Evolutionary conservation across 768 basidiomycete genomes (phyloP), one percentile per base, ranked within the genome.

Genomic region (Suillus subaureus): DNA sequence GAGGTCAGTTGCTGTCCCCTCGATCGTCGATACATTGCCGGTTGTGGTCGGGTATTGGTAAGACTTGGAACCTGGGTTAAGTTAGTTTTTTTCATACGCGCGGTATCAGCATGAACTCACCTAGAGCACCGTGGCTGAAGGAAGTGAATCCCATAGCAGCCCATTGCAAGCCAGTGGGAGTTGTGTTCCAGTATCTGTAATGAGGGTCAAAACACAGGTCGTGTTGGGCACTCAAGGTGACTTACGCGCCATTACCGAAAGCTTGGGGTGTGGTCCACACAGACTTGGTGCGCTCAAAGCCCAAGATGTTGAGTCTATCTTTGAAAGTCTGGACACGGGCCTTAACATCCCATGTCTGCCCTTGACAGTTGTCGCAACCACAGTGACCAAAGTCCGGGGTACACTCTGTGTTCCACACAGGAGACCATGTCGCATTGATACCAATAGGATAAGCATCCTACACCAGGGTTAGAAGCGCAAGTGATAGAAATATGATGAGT

Each of bases 251-350:
- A 64, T 81, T 82, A 23, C 90, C 90, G 70, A 93, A 89, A 0
- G 85, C 91, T 73, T 94, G 92, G 8, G 92, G 90, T 0, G 89
- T 89, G 4, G 87, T 85, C 93, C 92, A 94, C 0, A 92, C 82
- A 3, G 87, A 83, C 72, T 90, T 89, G 6, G 82, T 84, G 13
- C 85, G 78, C 66, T 87, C 86, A 83, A 87, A 89, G 0, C 89
- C 89, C 58, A 89, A 83, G 60, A 84, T 79, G 64, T 84, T 80
- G 3, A 89, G 75, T 37, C 91, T 81, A 56, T 87, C 75, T 62
- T 78, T 80, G 76, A 85, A 93, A 45, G 88, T 81, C 63, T 91
- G 89, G 79, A 93, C 84, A 31, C 92, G 81, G 0, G 78, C 78
- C 18, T 83, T 83, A 70, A 93, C 86, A 69, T 93, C 92, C 61